phyloP scores from a whole-genome alignment of 768 basidiomycete species.

The Pisolithus tinctorius region DNA sequence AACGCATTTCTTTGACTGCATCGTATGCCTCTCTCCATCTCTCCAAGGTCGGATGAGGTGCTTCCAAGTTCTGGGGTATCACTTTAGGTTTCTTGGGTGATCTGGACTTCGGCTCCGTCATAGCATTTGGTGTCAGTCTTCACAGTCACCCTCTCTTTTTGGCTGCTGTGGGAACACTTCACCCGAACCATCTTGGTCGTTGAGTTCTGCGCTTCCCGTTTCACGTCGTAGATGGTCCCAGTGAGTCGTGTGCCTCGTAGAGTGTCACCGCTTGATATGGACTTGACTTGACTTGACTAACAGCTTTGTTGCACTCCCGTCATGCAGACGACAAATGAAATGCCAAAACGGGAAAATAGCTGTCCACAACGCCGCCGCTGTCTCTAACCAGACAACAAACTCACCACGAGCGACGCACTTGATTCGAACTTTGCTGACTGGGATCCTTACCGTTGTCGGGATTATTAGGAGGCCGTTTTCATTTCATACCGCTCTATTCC shows the following conservation, averaged over 20 bases:
- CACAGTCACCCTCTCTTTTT: neutral
- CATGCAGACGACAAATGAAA: no score
- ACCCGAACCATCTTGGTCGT: neutral
- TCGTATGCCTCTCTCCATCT: conserved; percentile 67
- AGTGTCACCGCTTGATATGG: conserved; percentile 40
- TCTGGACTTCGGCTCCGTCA: conserved; percentile 1
- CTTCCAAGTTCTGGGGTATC: conserved; percentile 46
- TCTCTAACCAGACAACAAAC: no score
- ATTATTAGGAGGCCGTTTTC: no score
- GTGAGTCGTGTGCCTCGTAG: conserved; percentile 23
- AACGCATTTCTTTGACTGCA: conserved; percentile 70
- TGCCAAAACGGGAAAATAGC: no score
- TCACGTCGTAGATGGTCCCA: conserved; percentile 16
- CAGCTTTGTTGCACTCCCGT: conserved; percentile 26
- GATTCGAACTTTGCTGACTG: no score
- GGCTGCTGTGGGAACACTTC: neutral
- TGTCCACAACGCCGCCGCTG: no score
- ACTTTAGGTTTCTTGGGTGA: conserved; percentile 50
- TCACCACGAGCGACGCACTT: no score
- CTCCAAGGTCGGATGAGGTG: conserved; percentile 61
- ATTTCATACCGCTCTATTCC: no score
- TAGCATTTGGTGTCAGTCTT: neutral
- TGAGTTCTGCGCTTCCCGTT: conserved; percentile 12
- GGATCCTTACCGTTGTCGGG: no score
- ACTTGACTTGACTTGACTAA: conserved; percentile 32